Evolutionary conservation across 148 eudicot species (phyloP).

Genomic region (Talinum fruticosum): DNA sequence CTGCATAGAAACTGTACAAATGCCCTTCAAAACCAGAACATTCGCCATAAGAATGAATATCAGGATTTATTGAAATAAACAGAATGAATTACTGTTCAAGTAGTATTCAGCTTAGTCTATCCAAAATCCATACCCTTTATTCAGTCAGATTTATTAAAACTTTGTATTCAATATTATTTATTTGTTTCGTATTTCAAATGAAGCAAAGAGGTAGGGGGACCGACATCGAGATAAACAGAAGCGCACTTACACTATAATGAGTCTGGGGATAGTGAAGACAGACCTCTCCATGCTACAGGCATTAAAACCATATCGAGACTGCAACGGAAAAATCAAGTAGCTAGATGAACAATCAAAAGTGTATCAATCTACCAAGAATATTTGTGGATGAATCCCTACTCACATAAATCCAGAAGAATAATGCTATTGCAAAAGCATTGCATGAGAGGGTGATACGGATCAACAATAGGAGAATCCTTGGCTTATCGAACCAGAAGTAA

Average conservation of each 20-base stretch:
- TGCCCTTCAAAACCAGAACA: slow-evolving; percentile 30
- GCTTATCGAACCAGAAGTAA: slow-evolving; percentile 31
- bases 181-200: neutral
- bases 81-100: too few relatives aligned
- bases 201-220: neutral
- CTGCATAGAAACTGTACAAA: slow-evolving; percentile 52
- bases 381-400: neutral
- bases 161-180: too few relatives aligned
- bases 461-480: slow-evolving; percentile 20
- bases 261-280: slow-evolving; percentile 15
- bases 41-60: neutral
- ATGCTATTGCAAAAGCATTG: slow-evolving; percentile 34
- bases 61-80: too few relatives aligned
- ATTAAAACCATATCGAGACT: slow-evolving; percentile 19
- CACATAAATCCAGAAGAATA: slow-evolving; percentile 34
- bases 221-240: neutral
- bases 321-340: neutral
- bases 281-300: slow-evolving; percentile 21
- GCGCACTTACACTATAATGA: slow-evolving; percentile 21
- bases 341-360: neutral
- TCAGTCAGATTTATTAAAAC: too few relatives aligned
- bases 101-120: neutral
- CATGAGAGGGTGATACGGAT: slow-evolving; percentile 27
- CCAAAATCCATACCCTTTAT: neutral
- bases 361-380: neutral